phyloP scores from a whole-genome alignment of 306 rosid species.

The Crotalaria pallida region DNA sequence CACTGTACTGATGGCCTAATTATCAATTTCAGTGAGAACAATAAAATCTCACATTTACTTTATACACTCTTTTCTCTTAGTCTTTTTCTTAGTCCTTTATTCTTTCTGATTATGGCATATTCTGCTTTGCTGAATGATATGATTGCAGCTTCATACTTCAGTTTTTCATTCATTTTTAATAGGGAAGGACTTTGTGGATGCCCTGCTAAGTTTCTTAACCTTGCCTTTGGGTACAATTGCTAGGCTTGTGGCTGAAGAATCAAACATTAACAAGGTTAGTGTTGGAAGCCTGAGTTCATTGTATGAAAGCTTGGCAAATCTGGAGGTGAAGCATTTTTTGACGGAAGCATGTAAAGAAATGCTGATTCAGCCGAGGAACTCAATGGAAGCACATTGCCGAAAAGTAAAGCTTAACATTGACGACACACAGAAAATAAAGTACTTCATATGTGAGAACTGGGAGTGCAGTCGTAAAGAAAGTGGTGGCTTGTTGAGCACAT shows the following conservation, averaged over 20 bases:
- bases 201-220: constrained; percentile 21
- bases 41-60: too few species aligned
- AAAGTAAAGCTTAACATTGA: constrained; percentile 3
- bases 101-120: too few species aligned
- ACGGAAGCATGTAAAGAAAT: neutral
- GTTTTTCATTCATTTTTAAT: too few species aligned
- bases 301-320: neutral
- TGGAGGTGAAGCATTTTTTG: neutral
- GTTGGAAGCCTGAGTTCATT: neutral
- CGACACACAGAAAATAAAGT: neutral
- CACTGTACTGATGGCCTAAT: too few species aligned
- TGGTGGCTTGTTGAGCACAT: neutral
- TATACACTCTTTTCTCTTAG: too few species aligned
- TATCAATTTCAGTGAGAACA: too few species aligned
- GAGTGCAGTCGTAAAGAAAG: neutral
- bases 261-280: neutral
- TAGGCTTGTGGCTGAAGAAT: neutral
- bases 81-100: too few species aligned
- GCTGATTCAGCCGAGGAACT: neutral
- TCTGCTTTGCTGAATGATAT: too few species aligned
- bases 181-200: too few species aligned
- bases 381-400: neutral
- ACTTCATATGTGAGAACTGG: too few species aligned
- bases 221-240: constrained; percentile 17
- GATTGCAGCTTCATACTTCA: too few species aligned